Evolutionary conservation across 805 yeast species (phyloP).

Genomic region (Pichia nakasei): DNA sequence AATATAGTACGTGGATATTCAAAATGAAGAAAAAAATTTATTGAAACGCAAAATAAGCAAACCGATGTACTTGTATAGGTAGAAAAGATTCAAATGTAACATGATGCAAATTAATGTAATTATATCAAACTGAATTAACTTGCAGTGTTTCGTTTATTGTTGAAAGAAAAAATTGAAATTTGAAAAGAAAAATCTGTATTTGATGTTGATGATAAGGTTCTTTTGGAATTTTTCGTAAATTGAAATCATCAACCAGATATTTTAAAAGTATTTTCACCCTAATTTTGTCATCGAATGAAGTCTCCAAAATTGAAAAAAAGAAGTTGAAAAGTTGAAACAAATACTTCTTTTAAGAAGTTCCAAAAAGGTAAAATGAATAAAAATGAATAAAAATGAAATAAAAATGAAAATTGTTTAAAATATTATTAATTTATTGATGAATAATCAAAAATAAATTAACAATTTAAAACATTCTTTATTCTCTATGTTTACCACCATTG

Average conservation of each 20-base stretch:
- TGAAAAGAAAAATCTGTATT: background rate
- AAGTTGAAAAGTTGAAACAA: background rate
- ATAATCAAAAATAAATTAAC: background rate
- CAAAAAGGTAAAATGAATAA: conserved; percentile 5
- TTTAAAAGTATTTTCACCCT: conserved; percentile 1
- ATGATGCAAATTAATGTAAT: conserved; percentile 3
- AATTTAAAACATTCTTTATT: background rate
- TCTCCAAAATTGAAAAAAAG: background rate
- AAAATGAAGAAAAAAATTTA: background rate
- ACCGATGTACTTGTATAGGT: conserved; percentile 8
- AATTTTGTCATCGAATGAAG: conserved; percentile 1
- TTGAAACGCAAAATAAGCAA: conserved; percentile 1
- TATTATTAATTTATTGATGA: background rate
- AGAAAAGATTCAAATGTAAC: conserved; percentile 10
- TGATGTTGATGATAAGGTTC: background rate
- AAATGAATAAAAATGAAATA: background rate
- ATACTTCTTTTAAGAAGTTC: conserved; percentile 11
- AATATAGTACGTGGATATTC: background rate
- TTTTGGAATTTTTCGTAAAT: too few species aligned
- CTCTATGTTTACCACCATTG: conserved; percentile 27
- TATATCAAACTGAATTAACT: background rate
- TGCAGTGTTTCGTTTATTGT: background rate
- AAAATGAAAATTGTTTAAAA: background rate
- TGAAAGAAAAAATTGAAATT: background rate
- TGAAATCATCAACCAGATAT: background rate